phyloP scores from a whole-genome alignment of 2,329 filamentous ascomycete species.

The Rutstroemia sp. region DNA sequence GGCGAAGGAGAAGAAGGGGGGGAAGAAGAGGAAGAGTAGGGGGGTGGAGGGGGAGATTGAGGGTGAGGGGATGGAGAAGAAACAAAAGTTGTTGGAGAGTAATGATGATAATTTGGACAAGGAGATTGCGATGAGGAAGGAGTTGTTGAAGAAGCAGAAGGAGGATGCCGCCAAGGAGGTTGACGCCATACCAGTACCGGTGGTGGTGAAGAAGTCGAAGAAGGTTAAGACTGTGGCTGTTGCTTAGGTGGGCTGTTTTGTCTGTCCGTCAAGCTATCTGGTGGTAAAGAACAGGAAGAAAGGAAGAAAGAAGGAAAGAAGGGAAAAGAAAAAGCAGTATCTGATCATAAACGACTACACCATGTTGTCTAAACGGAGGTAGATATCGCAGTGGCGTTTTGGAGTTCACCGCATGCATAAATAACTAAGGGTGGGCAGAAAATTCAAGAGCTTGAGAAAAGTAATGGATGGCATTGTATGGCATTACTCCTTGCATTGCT shows the following conservation, averaged over 20 bases:
- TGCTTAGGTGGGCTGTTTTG: neutral
- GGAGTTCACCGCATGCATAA: neutral
- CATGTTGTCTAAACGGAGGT: neutral
- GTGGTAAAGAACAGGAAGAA: too few relatives aligned
- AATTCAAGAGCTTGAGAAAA: neutral
- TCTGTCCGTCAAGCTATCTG: neutral
- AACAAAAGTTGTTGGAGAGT: slow-evolving; percentile 25
- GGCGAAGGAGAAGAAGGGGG: slow-evolving; percentile 7
- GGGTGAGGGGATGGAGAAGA: slow-evolving; percentile 30
- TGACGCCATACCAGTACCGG: slow-evolving; percentile 19
- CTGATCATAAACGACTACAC: neutral
- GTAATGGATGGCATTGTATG: neutral
- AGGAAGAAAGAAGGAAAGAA: too few relatives aligned
- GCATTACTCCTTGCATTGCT: neutral
- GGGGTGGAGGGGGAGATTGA: slow-evolving; percentile 1
- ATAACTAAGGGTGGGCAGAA: neutral
- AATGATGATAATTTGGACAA: slow-evolving; percentile 30
- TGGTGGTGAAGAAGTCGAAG: slow-evolving; percentile 18
- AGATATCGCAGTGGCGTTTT: neutral
- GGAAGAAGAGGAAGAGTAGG: slow-evolving; percentile 10
- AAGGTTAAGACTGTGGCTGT: slow-evolving; percentile 19
- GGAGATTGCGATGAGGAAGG: slow-evolving; percentile 31
- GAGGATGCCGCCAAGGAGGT: slow-evolving; percentile 24
- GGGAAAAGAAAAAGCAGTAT: neutral
- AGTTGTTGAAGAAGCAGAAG: slow-evolving; percentile 32